Percentiles rank a stretch among this genome's conserved stretches.
phyloP scores from a whole-genome alignment of 1,139 yeast genomes.

The Petasospora rhodanensis region DNA sequence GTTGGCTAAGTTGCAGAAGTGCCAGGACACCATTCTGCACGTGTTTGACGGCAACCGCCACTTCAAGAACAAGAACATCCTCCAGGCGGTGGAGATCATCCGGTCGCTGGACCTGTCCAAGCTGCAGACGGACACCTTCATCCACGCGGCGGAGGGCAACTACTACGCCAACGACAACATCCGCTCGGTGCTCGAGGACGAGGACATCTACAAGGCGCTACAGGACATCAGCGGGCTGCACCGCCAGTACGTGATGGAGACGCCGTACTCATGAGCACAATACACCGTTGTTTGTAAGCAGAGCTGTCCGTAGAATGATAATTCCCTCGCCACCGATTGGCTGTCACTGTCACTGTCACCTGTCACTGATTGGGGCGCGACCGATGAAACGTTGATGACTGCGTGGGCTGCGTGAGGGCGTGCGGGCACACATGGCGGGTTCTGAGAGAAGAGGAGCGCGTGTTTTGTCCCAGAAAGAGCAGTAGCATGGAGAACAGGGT shows the following conservation, averaged over 20 bases:
- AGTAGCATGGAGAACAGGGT: too few relatives aligned
- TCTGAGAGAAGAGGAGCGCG: too few relatives aligned
- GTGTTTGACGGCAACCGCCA: constrained; percentile 6
- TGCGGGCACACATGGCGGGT: too few relatives aligned
- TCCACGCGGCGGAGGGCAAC: background rate
- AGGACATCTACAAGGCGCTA: constrained; percentile 3
- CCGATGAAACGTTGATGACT: too few relatives aligned
- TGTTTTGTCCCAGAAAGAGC: too few relatives aligned
- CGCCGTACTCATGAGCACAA: background rate
- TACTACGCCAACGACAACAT: constrained; percentile 11
- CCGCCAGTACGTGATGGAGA: constrained; percentile 1
- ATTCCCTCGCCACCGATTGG: too few relatives aligned
- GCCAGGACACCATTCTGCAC: constrained; percentile 8
- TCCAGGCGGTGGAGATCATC: constrained; percentile 9
- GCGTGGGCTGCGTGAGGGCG: too few relatives aligned
- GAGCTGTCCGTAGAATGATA: too few relatives aligned
- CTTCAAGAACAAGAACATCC: constrained; percentile 4
- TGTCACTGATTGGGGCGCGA: too few relatives aligned
- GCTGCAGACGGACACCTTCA: background rate
- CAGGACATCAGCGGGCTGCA: constrained; percentile 7
- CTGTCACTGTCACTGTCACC: too few relatives aligned
- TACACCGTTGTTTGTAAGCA: background rate
- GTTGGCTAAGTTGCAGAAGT: constrained; percentile 2
- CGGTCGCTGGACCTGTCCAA: constrained; percentile 7
- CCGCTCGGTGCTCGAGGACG: constrained; percentile 9